Evolutionary conservation across 331 rosid genomes (phyloP), one percentile per base, ranked within the genome.

Genomic region (Phaseolus coccineus): DNA sequence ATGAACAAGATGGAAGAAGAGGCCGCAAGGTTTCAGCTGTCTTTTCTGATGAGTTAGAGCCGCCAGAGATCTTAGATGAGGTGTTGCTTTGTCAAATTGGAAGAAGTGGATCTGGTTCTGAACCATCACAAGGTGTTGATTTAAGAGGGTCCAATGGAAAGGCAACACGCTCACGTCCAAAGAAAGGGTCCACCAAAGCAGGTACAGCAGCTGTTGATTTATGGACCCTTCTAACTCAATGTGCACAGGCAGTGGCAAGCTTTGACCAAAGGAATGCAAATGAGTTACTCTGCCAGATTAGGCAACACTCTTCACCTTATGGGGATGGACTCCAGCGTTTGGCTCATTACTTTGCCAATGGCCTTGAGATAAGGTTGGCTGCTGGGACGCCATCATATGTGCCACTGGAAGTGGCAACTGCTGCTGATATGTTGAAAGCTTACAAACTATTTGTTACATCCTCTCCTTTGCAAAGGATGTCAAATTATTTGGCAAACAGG

Each of bases 271-370:
- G 88, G 76, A 88, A 85, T 55, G 88, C 96, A 47, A 78, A 55
- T 56, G 96, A 95, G 14, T 30, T 78, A 27, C 93, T 95, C 14
- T 81, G 69, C 56, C 96, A 87, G 72, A 87, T 95, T 25, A 86
- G 92, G 83, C 92, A 84, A 31, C 87, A 91, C 72, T 91, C 97
- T 42, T 87, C 94, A 6, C 79, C 84, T n/a, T 35, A 0, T 15
- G 97, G 99, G 13, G 97, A 95, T 87, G 97, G 92, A 22, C 87
- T 69, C 12, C 90, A 93, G 77, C 86, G 98, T 37, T 66, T 93
- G 72, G 91, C 98, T 78, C 84, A 95, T 84, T 95, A 91, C 88
- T 83, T 95, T 12, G 94, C 94, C 9, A 33, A 80, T 50, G 97
- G 93, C 78, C 92, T 95, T 3, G 94, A 95, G 81, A 83, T 81